Evolutionary conservation across 768 basidiomycete genomes (phyloP).

Genomic region (Solioccasus polychromus): DNA sequence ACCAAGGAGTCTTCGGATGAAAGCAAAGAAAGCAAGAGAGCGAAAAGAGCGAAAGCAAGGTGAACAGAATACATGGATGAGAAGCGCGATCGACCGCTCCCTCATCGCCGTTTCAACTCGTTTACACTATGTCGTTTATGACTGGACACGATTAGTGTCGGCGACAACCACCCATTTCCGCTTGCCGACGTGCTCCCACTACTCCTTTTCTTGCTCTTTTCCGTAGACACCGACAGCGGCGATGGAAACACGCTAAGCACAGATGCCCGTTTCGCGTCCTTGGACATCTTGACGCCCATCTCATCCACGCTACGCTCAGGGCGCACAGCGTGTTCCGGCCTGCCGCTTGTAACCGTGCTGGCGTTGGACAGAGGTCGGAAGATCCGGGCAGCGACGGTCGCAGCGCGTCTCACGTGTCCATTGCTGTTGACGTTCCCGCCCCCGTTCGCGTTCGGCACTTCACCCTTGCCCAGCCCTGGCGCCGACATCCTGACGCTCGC

Average conservation of each 20-base stretch:
- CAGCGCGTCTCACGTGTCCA: constrained; percentile 10
- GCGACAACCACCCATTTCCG: constrained; percentile 5
- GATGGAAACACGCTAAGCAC: constrained; percentile 12
- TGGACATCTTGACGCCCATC: constrained; percentile 10
- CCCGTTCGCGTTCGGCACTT: neutral
- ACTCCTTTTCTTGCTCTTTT: constrained; percentile 1
- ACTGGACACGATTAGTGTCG: neutral
- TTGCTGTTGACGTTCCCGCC: neutral
- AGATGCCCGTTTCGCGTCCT: constrained; percentile 25
- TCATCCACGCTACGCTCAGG: constrained; percentile 10
- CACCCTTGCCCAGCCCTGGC: neutral
- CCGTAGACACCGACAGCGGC: constrained; percentile 1
- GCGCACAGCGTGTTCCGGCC: too few relatives aligned
- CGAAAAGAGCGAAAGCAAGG: neutral
- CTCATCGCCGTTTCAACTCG: constrained; percentile 8
- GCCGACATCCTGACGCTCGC: neutral
- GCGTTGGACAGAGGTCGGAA: constrained; percentile 18
- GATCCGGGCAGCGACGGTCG: constrained; percentile 16
- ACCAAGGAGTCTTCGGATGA: too few relatives aligned
- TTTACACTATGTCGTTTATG: constrained; percentile 8
- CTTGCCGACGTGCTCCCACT: constrained; percentile 4
- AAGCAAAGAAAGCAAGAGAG: neutral
- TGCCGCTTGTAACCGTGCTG: too few relatives aligned
- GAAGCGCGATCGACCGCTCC: too few relatives aligned
- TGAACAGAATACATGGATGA: neutral